Evolutionary conservation across 352 stramenopile genomes (phyloP).

Genomic region (Pythium brachiatum): DNA sequence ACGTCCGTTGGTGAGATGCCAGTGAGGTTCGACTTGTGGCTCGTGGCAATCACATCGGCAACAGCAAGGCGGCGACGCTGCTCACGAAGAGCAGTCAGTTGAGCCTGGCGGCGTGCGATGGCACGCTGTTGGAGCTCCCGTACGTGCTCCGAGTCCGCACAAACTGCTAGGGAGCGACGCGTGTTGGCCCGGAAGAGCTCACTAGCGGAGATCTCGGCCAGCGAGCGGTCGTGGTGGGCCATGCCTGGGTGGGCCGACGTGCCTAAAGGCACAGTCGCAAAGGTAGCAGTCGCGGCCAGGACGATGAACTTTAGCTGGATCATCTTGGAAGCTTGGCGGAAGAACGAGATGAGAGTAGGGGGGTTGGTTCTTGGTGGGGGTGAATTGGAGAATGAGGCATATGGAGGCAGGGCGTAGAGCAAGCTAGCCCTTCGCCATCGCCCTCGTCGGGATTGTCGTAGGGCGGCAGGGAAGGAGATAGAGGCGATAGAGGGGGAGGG

Average conservation of each 20-base stretch:
- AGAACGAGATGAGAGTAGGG: too few relatives aligned
- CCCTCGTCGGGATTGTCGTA: too few relatives aligned
- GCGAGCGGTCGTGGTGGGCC: neutral
- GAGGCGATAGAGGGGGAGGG: too few relatives aligned
- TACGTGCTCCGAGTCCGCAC: neutral
- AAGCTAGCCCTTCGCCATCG: too few relatives aligned
- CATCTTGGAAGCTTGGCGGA: too few relatives aligned
- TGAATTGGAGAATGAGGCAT: too few relatives aligned
- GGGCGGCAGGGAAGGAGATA: too few relatives aligned
- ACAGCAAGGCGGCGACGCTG: neutral
- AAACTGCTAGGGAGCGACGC: constrained; percentile 8
- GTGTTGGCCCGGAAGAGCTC: constrained; percentile 6
- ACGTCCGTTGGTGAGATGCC: neutral
- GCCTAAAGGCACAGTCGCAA: too few relatives aligned
- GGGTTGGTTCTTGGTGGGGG: too few relatives aligned
- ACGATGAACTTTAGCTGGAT: too few relatives aligned
- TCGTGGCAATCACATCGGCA: constrained; percentile 2
- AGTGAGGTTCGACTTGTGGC: constrained; percentile 1
- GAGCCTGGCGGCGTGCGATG: neutral
- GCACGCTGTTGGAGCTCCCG: constrained; percentile 6
- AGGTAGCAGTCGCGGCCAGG: too few relatives aligned
- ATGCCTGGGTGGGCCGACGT: neutral
- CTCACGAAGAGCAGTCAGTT: neutral
- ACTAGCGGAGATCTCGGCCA: neutral
- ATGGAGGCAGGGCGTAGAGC: too few relatives aligned